Base-by-base conservation (phyloP, 345 rosid genomes). In the Excoecaria cochinchinensis region DNA sequence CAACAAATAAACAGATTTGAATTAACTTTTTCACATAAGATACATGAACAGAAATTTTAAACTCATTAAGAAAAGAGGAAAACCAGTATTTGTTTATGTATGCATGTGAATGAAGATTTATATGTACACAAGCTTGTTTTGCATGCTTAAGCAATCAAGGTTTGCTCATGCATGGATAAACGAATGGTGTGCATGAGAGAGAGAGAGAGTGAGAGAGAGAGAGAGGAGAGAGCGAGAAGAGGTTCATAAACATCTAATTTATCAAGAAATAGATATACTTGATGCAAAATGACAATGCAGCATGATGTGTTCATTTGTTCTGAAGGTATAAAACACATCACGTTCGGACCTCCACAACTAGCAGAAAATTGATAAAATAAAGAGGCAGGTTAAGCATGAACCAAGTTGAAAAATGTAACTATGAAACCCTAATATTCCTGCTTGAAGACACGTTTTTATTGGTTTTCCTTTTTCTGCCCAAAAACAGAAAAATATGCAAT, bases 1-100 rank as follows among this genome's bases (percentile, higher is more conserved):
- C 69, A 73, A 74, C 21, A 57, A 78, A 74, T 55, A 62, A 10
- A 15, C 66, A 73, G 64, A 50, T 61, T 50, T 67, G 48, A 51
- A 51, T 52, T 10, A 40, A 39, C 3, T 8, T 60, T 21, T 42
- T 38, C 47, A 36, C 50, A 60, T 15, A 22, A 15, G 15, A 19
- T 17, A 1, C 15, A 39, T 3, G 46, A 39, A 9, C 10, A 21
- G 5, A 11, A 3, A 44, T 39, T 21, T 25, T 25, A 9, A 55
- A 42, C 38, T 38, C n/a, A 36, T 6, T 65, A 42, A 42, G 24
- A 53, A 61, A 61, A 62, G 15, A 61, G 55, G 59, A 42, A 12
- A 52, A 6, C 25, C 7, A 21, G 4, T 16, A 44, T 0, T 44
- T 46, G 31, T 24, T n/a, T 22, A 5, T 15, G 39, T n/a, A 72